Conservation (phyloP, 371 early-diverging fungal species). For the Parasitella parasitica region DNA sequence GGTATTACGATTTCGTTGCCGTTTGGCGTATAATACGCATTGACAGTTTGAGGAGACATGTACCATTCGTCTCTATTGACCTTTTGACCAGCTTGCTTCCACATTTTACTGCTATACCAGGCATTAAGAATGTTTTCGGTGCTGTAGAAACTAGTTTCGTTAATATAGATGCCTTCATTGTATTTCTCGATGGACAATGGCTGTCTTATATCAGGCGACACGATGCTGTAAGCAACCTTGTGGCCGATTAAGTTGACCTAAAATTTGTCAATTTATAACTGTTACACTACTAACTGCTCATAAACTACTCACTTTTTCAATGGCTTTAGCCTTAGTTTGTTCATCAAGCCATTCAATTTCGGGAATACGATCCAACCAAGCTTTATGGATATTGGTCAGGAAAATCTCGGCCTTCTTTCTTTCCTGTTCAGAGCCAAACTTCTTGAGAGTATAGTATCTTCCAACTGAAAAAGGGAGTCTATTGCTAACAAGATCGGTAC, state of each 20-base stretch:
- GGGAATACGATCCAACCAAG: constrained; percentile 43
- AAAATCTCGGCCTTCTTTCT: constrained; percentile 29
- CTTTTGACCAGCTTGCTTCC: constrained; percentile 37
- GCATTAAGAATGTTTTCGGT: constrained; percentile 32
- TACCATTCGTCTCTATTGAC: constrained; percentile 39
- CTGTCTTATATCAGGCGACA: constrained; percentile 48
- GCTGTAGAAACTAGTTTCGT: constrained; percentile 43
- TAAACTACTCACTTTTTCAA: constrained; percentile 46
- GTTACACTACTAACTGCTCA: too few relatives aligned
- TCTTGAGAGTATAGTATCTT: constrained; percentile 47
- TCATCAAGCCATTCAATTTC: constrained; percentile 59
- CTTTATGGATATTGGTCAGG: constrained; percentile 32
- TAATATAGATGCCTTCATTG: constrained; percentile 33
- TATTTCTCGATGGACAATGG: constrained; percentile 44
- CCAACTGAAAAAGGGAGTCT: constrained; percentile 50
- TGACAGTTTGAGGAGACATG: constrained; percentile 55
- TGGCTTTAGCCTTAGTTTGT: constrained; percentile 46
- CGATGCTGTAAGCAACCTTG: constrained; percentile 54
- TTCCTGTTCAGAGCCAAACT: constrained; percentile 40
- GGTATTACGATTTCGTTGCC: constrained; percentile 51
- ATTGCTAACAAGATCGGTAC: constrained; percentile 41
- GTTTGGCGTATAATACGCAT: constrained; percentile 36
- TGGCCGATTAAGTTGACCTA: constrained; percentile 31
- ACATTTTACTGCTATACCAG: constrained; percentile 30
- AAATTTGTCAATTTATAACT: too few relatives aligned